Evolutionary conservation across 1,139 yeast genomes (phyloP).

Genomic region (Kluyveromyces sp.): DNA sequence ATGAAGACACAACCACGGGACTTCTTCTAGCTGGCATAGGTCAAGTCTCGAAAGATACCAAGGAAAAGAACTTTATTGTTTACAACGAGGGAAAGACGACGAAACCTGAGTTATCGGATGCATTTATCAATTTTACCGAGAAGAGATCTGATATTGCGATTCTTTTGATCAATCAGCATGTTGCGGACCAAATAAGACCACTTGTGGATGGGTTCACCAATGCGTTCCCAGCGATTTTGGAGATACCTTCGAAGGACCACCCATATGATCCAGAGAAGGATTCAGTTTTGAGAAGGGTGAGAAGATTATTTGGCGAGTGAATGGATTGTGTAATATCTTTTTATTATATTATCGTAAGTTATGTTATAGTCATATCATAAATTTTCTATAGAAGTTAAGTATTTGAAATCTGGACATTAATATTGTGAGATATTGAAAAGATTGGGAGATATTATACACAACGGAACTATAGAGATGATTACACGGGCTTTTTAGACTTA

Average conservation of each 20-base stretch:
- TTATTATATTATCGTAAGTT: background rate
- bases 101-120: conserved; percentile 64
- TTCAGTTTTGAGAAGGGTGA: conserved; percentile 85
- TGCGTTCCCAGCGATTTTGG: conserved; percentile 94
- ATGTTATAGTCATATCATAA: background rate
- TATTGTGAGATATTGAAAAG: background rate
- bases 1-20: conserved; percentile 96
- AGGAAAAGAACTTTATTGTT: conserved; percentile 72
- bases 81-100: conserved; percentile 77
- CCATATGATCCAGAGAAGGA: conserved; percentile 98
- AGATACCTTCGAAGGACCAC: conserved; percentile 96
- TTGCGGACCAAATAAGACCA: conserved; percentile 84
- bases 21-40: conserved; percentile 94
- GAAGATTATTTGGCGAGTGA: conserved; percentile 89
- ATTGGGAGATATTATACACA: background rate
- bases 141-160: conserved; percentile 88
- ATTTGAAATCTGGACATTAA: background rate
- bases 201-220: conserved; percentile 76
- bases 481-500: background rate
- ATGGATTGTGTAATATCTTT: background rate
- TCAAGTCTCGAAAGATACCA: conserved; percentile 50
- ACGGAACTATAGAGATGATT: background rate
- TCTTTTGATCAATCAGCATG: conserved; percentile 83
- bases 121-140: conserved; percentile 67
- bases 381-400: background rate